Evolutionary conservation across 495 filamentous ascomycete species (phyloP).

Genomic region (Penicillium turbatum): DNA sequence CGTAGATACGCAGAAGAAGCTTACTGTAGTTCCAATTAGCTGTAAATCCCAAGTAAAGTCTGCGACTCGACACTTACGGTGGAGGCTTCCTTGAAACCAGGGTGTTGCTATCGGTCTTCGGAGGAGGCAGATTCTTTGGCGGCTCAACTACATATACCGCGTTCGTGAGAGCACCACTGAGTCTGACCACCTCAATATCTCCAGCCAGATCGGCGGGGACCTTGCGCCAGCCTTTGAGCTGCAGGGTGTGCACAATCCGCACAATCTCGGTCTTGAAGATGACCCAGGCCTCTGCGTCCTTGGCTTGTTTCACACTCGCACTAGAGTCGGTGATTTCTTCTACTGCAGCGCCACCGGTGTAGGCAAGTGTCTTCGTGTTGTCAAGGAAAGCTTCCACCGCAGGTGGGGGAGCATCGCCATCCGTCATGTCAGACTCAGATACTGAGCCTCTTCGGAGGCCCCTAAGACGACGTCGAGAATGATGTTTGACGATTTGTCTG

Average conservation of each 20-base stretch:
- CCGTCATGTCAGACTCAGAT: conserved; percentile 78
- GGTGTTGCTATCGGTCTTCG: conserved; percentile 34
- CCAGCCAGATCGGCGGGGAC: conserved; percentile 66
- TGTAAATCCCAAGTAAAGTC: background rate
- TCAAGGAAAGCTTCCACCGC: conserved; percentile 76
- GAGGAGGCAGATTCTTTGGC: conserved; percentile 52
- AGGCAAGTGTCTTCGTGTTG: conserved; percentile 81
- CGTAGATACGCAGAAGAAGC: conserved; percentile 88
- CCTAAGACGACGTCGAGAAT: conserved; percentile 29
- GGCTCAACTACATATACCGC: conserved; percentile 91
- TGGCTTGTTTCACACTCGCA: conserved; percentile 41
- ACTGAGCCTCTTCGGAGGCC: conserved; percentile 43
- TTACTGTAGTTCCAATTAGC: conserved; percentile 50
- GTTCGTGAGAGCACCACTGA: conserved; percentile 94
- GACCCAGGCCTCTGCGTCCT: conserved; percentile 70
- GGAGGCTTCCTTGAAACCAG: conserved; percentile 48
- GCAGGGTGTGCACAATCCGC: conserved; percentile 80
- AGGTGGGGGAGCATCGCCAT: conserved; percentile 67
- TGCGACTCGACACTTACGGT: conserved; percentile 38
- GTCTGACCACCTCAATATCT: conserved; percentile 74
- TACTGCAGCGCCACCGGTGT: conserved; percentile 56
- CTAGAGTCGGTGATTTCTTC: conserved; percentile 36
- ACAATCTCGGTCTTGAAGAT: conserved; percentile 88
- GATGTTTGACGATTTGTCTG: conserved; percentile 34
- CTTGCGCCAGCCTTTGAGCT: conserved; percentile 83